Evolutionary conservation across 2,329 filamentous ascomycete genomes (phyloP), one percentile per base, ranked within the genome.

Genomic region (Stachybotrys elegans): DNA sequence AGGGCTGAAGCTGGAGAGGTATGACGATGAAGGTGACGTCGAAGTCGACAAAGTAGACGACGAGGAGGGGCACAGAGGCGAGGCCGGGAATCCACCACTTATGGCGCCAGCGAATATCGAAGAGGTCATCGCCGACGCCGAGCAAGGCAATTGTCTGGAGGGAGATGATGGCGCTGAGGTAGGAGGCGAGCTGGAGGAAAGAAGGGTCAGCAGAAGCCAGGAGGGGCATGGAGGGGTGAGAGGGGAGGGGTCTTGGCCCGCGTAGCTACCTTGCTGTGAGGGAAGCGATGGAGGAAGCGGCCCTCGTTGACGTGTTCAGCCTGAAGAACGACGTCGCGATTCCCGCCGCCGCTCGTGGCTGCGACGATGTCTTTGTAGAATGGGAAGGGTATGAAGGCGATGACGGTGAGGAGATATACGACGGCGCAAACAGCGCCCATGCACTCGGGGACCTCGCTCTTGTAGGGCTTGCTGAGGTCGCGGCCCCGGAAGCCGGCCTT

Each of bases 341-440:
- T 96, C 40, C 91, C 91, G 51, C 90, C 91, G 50, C 91, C 93
- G 52, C 89, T 95, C 17, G 93, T 97, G 31, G 91, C 90, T 14
- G 89, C 88, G 21, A 96, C 91, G 53, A 98, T 94, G 62, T 97
- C 92, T 68, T 96, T 95, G 73, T 96, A 97, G 66, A 98, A 97
- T 2, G 91, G 88, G 66, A 96, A 95, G 0, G 93, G 93, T 46
- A 97, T 90, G 64, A 98, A 98, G 50, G 89, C 71, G 53, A 97
- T 94, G 53, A 97, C 77, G 40, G 83, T 79, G 52, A 98, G 76
- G 35, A 98, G 76, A 67, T 97, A 97, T 21, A 97, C 90, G 52
- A 93, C 81, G 8, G 92, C 93, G 61, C 88, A 94, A 21, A 98
- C 79, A 46, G 89, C 88, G 22, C 93, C 93, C 91, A 98, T 96